A percentile compares a stretch with the other conserved stretches of the same genome.
phyloP scores from a whole-genome alignment of 2,329 filamentous ascomycete genomes.

The Bipolaris bicolor region DNA sequence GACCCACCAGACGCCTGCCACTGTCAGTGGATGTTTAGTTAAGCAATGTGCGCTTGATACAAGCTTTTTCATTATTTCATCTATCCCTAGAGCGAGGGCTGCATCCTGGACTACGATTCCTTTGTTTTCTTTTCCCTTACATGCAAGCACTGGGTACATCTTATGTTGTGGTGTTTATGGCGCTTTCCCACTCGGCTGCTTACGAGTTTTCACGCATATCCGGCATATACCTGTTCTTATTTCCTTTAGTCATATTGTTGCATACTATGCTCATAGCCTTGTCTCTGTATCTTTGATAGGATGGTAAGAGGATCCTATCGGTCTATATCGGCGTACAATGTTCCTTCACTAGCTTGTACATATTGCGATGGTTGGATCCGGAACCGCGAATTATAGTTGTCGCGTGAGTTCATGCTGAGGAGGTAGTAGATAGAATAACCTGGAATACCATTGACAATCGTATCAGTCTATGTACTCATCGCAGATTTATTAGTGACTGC shows the following conservation, averaged over 20 bases:
- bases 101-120: constrained; percentile 1
- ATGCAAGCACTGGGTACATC: constrained; percentile 8
- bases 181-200: constrained; percentile 8
- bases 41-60: constrained; percentile 14
- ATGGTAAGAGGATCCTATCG: constrained; percentile 10
- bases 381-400: constrained; percentile 10
- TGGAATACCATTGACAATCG: constrained; percentile 1
- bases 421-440: constrained; percentile 10
- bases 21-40: constrained; percentile 50
- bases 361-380: constrained; percentile 12
- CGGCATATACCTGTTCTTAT: constrained; percentile 17
- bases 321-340: constrained; percentile 15
- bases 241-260: constrained; percentile 12
- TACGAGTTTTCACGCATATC: constrained; percentile 17
- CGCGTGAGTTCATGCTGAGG: constrained; percentile 14
- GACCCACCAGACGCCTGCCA: constrained; percentile 46
- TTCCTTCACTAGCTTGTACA: constrained; percentile 6
- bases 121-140: constrained; percentile 5
- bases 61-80: constrained; percentile 3
- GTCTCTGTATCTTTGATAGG: constrained; percentile 5
- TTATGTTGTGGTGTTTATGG: constrained; percentile 14
- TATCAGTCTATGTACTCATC: not conserved
- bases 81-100: not conserved
- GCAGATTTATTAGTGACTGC: not conserved
- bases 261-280: constrained; percentile 10